Evolutionary conservation across 1,284 basidiomycete species (phyloP), one percentile per base, ranked within the genome.

Genomic region (Takashimella tepidaria): DNA sequence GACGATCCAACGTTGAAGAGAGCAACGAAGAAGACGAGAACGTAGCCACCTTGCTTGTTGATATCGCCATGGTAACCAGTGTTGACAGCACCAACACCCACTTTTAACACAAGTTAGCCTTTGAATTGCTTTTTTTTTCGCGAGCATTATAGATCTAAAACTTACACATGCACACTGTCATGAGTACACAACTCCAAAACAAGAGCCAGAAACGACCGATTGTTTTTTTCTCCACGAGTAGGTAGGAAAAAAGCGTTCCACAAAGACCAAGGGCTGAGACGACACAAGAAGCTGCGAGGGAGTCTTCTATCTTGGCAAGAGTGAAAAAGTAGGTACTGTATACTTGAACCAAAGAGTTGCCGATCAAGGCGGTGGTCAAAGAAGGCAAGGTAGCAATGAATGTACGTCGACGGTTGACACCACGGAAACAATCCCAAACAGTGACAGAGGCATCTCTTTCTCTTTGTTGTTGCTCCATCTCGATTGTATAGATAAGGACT

Each of bases 381-480:
- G 62, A 47, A 2, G 60, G 57, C 52, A 64, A 61, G 22, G 55
- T 47, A 4, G 62, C 62, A 41, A 50, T 50, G 27, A 48, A 55
- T 19, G 75, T 76, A 26, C 74, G 59, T 8, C 74, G 65, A 8
- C 63, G 59, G 55, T 76, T 67, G 54, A 61, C 56, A 8, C 73
- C 66, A 46, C 60, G n/a, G 69, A 76, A 71, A 62, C 72, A 75
- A 53, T 76, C n/a, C n/a, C n/a, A n/a, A n/a, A n/a, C n/a, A n/a
- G n/a, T n/a, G n/a, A n/a, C n/a, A n/a, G n/a, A n/a, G n/a, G n/a
- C n/a, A n/a, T n/a, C n/a, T n/a, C n/a, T n/a, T n/a, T n/a, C n/a
- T n/a, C n/a, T n/a, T n/a, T n/a, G n/a, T n/a, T n/a, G n/a, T n/a
- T n/a, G n/a, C n/a, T n/a, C n/a, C n/a, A n/a, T n/a, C n/a, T n/a